Percentiles rank a stretch among this genome's conserved stretches.
phyloP scores from a whole-genome alignment of 257 asterid genomes.

The Solanum pimpinellifolium region DNA sequence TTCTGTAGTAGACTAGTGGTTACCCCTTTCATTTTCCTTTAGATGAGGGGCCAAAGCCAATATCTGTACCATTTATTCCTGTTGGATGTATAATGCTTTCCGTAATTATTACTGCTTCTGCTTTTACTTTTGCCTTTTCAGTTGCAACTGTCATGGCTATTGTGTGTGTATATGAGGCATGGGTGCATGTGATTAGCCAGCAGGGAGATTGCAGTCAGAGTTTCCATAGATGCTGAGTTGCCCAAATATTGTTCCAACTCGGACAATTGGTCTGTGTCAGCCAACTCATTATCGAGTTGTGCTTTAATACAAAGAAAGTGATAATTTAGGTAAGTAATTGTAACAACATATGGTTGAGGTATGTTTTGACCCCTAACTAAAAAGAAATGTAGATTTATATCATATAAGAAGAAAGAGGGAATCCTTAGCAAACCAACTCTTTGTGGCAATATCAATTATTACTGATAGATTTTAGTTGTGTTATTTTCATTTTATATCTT shows the following conservation, averaged over 20 bases:
- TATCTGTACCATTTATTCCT: conserved; percentile 31
- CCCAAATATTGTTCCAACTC: not conserved
- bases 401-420: too few species aligned
- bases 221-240: not conserved
- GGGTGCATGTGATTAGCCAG: not conserved
- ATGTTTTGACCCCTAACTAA: not conserved
- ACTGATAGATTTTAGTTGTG: not conserved
- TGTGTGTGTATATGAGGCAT: not conserved
- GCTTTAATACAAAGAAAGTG: not conserved
- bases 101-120: conserved; percentile 30
- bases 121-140: conserved; percentile 21
- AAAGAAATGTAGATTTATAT: not conserved
- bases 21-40: not conserved
- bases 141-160: not conserved
- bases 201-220: not conserved
- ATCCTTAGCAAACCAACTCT: not conserved
- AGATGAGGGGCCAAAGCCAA: not conserved
- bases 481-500: not conserved
- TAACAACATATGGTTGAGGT: not conserved
- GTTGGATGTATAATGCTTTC: conserved; percentile 22
- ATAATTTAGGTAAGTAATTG: not conserved
- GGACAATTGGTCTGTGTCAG: not conserved
- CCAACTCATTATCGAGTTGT: not conserved
- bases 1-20: not conserved
- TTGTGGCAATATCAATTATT: not conserved